Base-by-base conservation (phyloP, 441 rosid genomes). In the Adansonia rubrostipa region DNA sequence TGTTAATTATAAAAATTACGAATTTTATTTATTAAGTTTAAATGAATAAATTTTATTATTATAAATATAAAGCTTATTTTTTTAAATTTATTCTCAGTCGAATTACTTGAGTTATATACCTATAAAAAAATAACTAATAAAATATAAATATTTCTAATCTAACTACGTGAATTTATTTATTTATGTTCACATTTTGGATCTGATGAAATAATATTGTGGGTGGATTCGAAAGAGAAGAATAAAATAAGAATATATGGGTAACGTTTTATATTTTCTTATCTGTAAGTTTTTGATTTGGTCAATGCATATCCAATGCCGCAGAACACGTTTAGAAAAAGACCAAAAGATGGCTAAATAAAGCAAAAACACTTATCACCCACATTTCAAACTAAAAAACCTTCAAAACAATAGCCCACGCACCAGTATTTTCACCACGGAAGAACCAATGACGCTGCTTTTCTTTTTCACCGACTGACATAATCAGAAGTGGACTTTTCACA, bases 231-330 rank as follows among this genome's bases (percentile, higher is more conserved):
- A n/a, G 17, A 0, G 20, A 56, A n/a, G 22, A n/a, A 56, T n/a
- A 56, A 5, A 56, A 56, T 56, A 56, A 10, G 53, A 48, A 9
- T 48, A 48, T 48, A 48, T 48, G 53, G 36, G 36, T 28, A 28
- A 28, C 36, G 36, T 28, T 28, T 28, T 28, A 28, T 28, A 28
- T n/a, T 28, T 28, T 28, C 36, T 47, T 47, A 60, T 60, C 40
- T 17, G 14, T 20, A 60, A 9, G 6, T 6, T 4, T 9, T 8
- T 4, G 63, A 33, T 15, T 15, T 7, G 60, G 68, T 20, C 72
- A 47, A 45, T 20, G 36, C 56, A 10, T 33, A 62, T 62, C 67
- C 67, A 11, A 6, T 24, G 60, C 74, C 60, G 74, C 74, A 50
- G 50, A 24, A 24, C 60, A 22, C 8, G 74, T 70, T 42, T 65